Evolutionary conservation across 1,284 basidiomycete species (phyloP), one percentile per base, ranked within the genome.

Genomic region (Apiotrichum sp.): DNA sequence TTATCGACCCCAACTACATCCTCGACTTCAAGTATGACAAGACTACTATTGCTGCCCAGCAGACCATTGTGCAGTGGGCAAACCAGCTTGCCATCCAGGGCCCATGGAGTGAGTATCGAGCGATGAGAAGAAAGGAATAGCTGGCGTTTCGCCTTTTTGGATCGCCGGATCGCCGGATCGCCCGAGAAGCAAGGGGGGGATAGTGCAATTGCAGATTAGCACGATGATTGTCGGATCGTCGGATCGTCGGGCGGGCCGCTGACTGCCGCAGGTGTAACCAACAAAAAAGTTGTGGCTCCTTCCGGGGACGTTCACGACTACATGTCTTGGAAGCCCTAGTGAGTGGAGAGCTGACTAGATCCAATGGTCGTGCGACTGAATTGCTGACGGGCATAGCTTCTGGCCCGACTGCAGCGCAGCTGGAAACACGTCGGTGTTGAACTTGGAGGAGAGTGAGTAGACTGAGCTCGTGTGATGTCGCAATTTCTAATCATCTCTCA

Each of bases 331-430:
- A 54, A 45, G 38, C 59, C 59, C 4, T 61, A 61, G 55, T 56
- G 35, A 38, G 53, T 55, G 3, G 22, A 22, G 22, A 22, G 22
- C 22, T 22, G 22, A 22, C 22, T 22, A 22, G 22, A 22, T 22
- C 22, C 22, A 22, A 22, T 22, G 22, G 22, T 22, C 22, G 22
- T 22, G 22, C 7, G 13, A 38, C 36, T 38, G 36, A 38, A 7
- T 38, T 38, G 35, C n/a, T 22, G 22, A 22, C 22, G 22, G 22
- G 22, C 32, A 34, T 34, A 50, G 40, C 61, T 53, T 44, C 49
- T 64, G 65, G 65, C 65, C 63, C 29, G 51, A 65, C 57, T 66
- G 65, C 43, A 36, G 59, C 9, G 22, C 42, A 8, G 61, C 51
- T 8, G 59, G 52, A 40, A 66, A 66, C 63, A 63, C 62, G 11